Evolutionary conservation across 208 protist species (phyloP), one percentile per base, ranked within the genome.

Genomic region (Acanthamoeba culbertsoni): DNA sequence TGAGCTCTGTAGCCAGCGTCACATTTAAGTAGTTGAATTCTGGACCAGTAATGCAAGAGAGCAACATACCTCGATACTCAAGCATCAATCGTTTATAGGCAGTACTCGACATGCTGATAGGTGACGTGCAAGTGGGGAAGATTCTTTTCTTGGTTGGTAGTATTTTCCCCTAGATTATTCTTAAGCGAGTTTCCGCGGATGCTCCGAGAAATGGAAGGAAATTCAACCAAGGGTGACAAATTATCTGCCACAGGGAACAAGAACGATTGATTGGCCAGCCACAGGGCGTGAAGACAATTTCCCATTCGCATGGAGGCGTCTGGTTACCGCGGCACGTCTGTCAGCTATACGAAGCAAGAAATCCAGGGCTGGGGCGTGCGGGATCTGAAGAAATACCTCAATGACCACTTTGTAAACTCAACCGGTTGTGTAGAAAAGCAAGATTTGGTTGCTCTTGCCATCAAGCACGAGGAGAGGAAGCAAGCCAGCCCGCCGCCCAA

Each of bases 1-100:
- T 95, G 18, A 97, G 90, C 42, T 96, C 96, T 91, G 53, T n/a
- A n/a, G 26, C n/a, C 7, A 18, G 10, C 42, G 12, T 8, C 63
- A 40, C 63, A 12, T 37, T 73, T 73, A 37, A 40, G 26, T 28
- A 37, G 40, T 16, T 59, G 33, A 86, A n/a, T n/a, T 6, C 63
- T 45, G 28, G 37, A 75, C 18, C 23, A 75, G 18, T 6, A 77
- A 77, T 14, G 40, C 5, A 77, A 59, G 23, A 59, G 23, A 37
- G 28, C 16, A 53, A 7, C n/a, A 10, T 35, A 89, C 79, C 79
- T 89, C 31, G 59, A 23, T 89, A 89, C 45, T 89, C 79, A 14
- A 68, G 79, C 79, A 89, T 89, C 79, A 89, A 65, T 65, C 79
- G 79, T 33, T 89, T 89, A 51, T 65, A 89, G 35, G 79, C 79